Percentiles rank a stretch among this genome's conserved stretches.
phyloP scores from a whole-genome alignment of 1,139 yeast genomes.

The Pichia sp. region DNA sequence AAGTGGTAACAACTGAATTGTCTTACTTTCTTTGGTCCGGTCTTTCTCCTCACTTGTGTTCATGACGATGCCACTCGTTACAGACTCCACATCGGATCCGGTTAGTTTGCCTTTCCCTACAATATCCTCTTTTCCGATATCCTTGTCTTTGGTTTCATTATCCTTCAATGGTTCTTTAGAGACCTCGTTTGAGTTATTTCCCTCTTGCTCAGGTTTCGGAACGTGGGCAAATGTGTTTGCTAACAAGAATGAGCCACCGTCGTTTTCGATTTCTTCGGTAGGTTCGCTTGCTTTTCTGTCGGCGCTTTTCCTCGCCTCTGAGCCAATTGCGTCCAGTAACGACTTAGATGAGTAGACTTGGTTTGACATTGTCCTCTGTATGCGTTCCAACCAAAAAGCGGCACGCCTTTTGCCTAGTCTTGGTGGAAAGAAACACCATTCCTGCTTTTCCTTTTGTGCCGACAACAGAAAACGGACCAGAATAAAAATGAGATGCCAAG shows the following conservation, averaged over 20 bases:
- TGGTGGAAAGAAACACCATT: too few relatives aligned
- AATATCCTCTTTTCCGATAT: background rate
- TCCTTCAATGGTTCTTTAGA: background rate
- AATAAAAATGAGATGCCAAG: background rate
- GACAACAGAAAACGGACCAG: background rate
- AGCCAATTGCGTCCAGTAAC: background rate
- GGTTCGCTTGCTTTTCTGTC: background rate
- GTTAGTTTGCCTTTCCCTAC: background rate
- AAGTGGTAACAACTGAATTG: slow-evolving; percentile 16
- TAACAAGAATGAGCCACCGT: background rate
- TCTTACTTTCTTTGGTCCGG: slow-evolving; percentile 8
- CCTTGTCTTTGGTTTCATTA: background rate
- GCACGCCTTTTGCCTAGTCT: too few relatives aligned
- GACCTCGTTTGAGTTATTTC: background rate
- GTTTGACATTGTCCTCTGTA: background rate
- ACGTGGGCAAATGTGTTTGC: background rate
- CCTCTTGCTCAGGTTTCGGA: background rate
- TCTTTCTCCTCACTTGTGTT: background rate
- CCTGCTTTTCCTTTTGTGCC: background rate
- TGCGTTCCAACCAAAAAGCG: too few relatives aligned
- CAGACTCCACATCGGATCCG: slow-evolving; percentile 1
- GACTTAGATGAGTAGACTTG: slow-evolving; percentile 1
- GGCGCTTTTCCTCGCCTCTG: background rate
- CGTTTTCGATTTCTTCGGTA: background rate
- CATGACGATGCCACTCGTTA: slow-evolving; percentile 1